Base-by-base conservation (phyloP, 1,284 basidiomycete genomes). In the Puccinia novopanici region DNA sequence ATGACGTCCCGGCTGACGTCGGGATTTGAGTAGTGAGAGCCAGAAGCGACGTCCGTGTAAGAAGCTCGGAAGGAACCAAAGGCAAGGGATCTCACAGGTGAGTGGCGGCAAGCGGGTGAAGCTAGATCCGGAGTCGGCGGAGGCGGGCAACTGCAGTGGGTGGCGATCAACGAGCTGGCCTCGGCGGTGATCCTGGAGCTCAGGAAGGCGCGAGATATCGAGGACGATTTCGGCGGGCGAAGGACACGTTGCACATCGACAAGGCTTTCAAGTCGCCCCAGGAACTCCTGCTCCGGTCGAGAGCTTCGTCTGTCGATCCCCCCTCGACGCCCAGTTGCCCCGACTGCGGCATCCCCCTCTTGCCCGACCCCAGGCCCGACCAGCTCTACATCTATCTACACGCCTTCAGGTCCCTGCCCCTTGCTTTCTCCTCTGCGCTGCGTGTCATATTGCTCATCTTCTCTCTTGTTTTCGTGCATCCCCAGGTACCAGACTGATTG, bases 311-410 rank as follows among this genome's bases (percentile, higher is more conserved):
- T 12, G 13, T n/a, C n/a, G n/a, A n/a, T n/a, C 42, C 15, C 54
- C 30, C 2, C 40, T 74, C 1, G 57, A 74, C 40, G 72, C 13
- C 12, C 61, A 84, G 86, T 93, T 92, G 95, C 85, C 87, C 89
- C 0, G 92, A 93, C 84, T 98, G 95, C 85, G 96, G 92, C 86
- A 88, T 95, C 42, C 95, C 95, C 19, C 86, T 97, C 12, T 90
- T 94, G 76, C 93, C 93, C 10, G 95, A 98, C 86, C 95, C 95
- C 0, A 90, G 90, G 84, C 93, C 94, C 1, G 93, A 95, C 85
- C 91, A 90, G 81, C 87, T 97, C 81, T 97, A 94, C 86, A 98
- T 98, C 83, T 98, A 95, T 87, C 87, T 98, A 83, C 95, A 98
- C 85, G 95, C 95, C 15, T 86, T 93, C 83, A 88, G 90, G 83